Percentiles rank a stretch among this genome's conserved stretches.
Conservation (phyloP, 495 filamentous ascomycete species). For the Glarea lozoyensis region DNA sequence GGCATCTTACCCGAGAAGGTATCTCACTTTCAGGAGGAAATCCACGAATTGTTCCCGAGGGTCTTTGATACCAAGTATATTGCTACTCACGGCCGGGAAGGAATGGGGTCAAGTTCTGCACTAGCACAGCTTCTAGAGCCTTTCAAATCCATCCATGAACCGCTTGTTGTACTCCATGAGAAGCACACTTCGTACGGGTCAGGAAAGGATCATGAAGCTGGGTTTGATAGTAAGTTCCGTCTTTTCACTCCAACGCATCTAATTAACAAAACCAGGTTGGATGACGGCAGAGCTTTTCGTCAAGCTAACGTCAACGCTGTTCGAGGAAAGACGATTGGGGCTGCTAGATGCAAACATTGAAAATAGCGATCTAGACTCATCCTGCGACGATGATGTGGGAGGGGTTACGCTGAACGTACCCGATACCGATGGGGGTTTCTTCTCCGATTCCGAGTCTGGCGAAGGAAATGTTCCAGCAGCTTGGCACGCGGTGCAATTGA, state of each 20-base stretch:
- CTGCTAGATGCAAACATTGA: neutral
- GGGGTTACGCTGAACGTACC: neutral
- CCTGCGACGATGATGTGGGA: neutral
- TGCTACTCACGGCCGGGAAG: constrained; percentile 28
- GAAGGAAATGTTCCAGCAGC: neutral
- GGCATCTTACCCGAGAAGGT: constrained; percentile 53
- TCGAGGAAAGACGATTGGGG: constrained; percentile 12
- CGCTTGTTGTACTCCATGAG: constrained; percentile 35
- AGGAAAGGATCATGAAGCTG: constrained; percentile 53
- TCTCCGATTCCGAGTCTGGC: neutral
- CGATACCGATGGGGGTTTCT: neutral
- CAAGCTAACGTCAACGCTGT: constrained; percentile 47
- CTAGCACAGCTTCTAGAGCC: constrained; percentile 10
- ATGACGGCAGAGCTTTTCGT: constrained; percentile 59
- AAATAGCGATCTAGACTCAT: neutral
- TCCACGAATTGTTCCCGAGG: constrained; percentile 54
- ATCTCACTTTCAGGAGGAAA: constrained; percentile 52
- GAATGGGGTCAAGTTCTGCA: constrained; percentile 9
- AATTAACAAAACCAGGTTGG: constrained; percentile 25
- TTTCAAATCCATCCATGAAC: constrained; percentile 8
- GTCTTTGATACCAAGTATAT: constrained; percentile 77
- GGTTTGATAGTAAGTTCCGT: constrained; percentile 51
- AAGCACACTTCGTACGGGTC: constrained; percentile 18
- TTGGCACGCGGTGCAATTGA: neutral
- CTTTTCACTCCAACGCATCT: neutral